phyloP scores from a whole-genome alignment of 352 stramenopile species.

The Globisporangium camurandrum region DNA sequence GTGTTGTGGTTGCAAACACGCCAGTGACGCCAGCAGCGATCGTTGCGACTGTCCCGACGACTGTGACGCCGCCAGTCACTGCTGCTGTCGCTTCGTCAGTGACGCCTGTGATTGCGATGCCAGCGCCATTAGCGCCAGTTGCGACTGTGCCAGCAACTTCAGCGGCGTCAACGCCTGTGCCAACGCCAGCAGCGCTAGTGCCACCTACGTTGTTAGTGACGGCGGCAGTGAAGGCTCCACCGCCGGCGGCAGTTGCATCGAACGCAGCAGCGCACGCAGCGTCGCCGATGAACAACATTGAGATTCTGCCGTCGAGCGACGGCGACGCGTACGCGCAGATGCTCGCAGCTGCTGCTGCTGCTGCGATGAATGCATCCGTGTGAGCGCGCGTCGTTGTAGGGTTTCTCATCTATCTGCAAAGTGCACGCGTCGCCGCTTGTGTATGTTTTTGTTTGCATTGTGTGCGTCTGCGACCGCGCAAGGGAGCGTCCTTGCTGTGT shows the following conservation, averaged over 20 bases:
- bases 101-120: neutral
- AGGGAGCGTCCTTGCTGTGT: no score
- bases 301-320: neutral
- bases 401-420: no score
- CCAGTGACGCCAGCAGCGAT: neutral
- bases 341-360: neutral
- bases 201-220: neutral
- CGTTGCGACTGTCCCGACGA: neutral
- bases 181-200: no score
- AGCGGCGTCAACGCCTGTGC: no score
- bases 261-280: neutral
- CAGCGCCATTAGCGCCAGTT: neutral
- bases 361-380: neutral
- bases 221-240: neutral
- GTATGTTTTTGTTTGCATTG: no score
- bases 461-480: no score
- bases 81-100: neutral
- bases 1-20: neutral
- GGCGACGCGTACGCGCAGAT: neutral
- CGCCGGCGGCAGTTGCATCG: neutral
- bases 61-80: neutral
- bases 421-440: no score
- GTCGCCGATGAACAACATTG: slow-evolving; percentile 1
- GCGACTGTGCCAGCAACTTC: no score
- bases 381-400: no score